A percentile compares a stretch with the other conserved stretches of the same genome.
Evolutionary conservation across 1,284 basidiomycete genomes (phyloP).

Genomic region (Sporisorium reilianum): DNA sequence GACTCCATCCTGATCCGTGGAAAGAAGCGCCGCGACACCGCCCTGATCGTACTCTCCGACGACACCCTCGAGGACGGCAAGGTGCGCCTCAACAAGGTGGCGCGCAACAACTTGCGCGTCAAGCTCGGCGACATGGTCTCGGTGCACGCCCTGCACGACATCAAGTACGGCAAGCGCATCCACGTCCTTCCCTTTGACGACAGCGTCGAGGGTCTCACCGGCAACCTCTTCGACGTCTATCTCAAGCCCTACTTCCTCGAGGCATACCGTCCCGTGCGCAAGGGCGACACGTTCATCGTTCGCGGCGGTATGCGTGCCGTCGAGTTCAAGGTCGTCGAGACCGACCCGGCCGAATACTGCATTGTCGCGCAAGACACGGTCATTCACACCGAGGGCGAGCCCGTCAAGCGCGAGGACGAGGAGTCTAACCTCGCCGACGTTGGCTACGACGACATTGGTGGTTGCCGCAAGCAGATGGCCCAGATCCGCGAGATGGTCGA

Average conservation of each 20-base stretch:
- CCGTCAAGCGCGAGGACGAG: conserved; percentile 98
- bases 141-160: conserved; percentile 95
- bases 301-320: conserved; percentile 81
- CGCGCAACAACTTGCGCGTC: conserved; percentile 96
- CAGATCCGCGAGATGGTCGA: conserved; percentile 99
- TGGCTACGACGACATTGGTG: conserved; percentile 99
- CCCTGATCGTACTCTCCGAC: conserved; percentile 92
- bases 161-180: conserved; percentile 99
- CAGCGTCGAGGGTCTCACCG: conserved; percentile 94
- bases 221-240: conserved; percentile 98
- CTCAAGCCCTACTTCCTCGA: conserved; percentile 99
- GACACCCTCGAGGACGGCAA: conserved; percentile 98
- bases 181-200: conserved; percentile 98
- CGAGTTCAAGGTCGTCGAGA: conserved; percentile 97
- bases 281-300: conserved; percentile 98
- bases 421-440: conserved; percentile 96
- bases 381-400: conserved; percentile 97
- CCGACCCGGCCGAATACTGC: conserved; percentile 92
- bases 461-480: conserved; percentile 98
- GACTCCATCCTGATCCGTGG: conserved; percentile 77
- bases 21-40: conserved; percentile 90
- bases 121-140: conserved; percentile 97
- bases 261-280: conserved; percentile 92
- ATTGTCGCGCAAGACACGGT: conserved; percentile 97
- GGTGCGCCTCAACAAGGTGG: conserved; percentile 97